Evolutionary conservation across 176 grass and related monocot genomes (phyloP).

Genomic region (Bonia amplexicaulis): DNA sequence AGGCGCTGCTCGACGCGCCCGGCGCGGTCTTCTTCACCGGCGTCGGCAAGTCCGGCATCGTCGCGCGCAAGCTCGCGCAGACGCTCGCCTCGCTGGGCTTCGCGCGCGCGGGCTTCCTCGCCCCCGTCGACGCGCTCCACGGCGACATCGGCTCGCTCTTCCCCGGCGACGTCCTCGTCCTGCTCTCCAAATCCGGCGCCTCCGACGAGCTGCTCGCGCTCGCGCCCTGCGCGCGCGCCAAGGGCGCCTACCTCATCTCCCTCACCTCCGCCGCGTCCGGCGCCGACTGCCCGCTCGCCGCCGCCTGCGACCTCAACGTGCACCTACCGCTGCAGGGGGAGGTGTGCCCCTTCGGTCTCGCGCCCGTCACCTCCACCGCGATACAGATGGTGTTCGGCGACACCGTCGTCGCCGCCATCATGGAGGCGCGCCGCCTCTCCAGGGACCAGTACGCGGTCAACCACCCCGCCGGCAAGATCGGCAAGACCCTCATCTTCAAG

Average conservation of each 20-base stretch:
- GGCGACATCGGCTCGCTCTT: slow-evolving; percentile 86
- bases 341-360: slow-evolving; percentile 88
- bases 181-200: slow-evolving; percentile 90
- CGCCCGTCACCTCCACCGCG: slow-evolving; percentile 77
- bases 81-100: slow-evolving; percentile 82
- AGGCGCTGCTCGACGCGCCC: slow-evolving; percentile 59
- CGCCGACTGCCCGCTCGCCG: slow-evolving; percentile 52
- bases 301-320: slow-evolving; percentile 75
- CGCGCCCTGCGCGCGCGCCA: slow-evolving; percentile 76
- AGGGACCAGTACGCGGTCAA: slow-evolving; percentile 79
- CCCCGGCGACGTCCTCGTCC: slow-evolving; percentile 66
- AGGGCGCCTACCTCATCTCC: slow-evolving; percentile 68
- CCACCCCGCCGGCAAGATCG: slow-evolving; percentile 95
- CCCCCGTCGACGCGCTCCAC: slow-evolving; percentile 89
- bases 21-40: slow-evolving; percentile 92
- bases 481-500: slow-evolving; percentile 96
- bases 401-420: slow-evolving; percentile 77
- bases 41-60: slow-evolving; percentile 85
- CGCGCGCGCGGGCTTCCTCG: slow-evolving; percentile 61
- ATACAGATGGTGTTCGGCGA: slow-evolving; percentile 95
- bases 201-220: slow-evolving; percentile 87
- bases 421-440: slow-evolving; percentile 58
- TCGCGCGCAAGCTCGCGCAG: slow-evolving; percentile 76
- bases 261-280: slow-evolving; percentile 64
- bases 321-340: slow-evolving; percentile 96